phyloP scores from a whole-genome alignment of 352 stramenopile genomes.

The Phytophthora idaei region DNA sequence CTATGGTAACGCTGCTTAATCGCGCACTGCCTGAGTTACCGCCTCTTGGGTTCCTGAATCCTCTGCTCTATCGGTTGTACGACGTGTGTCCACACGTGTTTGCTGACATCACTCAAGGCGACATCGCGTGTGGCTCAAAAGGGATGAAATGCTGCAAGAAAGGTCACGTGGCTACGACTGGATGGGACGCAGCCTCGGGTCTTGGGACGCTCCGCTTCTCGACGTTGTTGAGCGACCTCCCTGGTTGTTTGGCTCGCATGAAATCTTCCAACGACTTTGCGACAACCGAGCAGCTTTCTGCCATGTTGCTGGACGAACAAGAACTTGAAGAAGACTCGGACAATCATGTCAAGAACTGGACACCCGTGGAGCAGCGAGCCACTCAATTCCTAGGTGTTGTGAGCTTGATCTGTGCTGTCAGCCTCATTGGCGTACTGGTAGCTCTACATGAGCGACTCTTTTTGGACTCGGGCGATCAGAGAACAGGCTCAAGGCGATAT shows the following conservation, averaged over 20 bases:
- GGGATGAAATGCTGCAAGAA: slow-evolving; percentile 55
- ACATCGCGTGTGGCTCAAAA: slow-evolving; percentile 57
- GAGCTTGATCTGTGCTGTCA: slow-evolving; percentile 41
- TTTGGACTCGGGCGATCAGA: slow-evolving; percentile 16
- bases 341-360: slow-evolving; percentile 17
- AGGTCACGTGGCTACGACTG: slow-evolving; percentile 51
- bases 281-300: slow-evolving; percentile 7
- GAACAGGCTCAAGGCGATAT: slow-evolving; percentile 31
- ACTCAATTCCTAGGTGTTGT: slow-evolving; percentile 38
- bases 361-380: slow-evolving; percentile 26
- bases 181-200: slow-evolving; percentile 75
- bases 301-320: slow-evolving; percentile 11
- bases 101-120: slow-evolving; percentile 62
- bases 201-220: slow-evolving; percentile 62
- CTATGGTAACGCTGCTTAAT: slow-evolving; percentile 70
- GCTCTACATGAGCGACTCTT: slow-evolving; percentile 51
- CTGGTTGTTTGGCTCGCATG: slow-evolving; percentile 44
- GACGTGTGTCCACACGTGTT: slow-evolving; percentile 74
- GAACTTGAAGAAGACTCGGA: neutral
- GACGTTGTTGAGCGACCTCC: slow-evolving; percentile 45
- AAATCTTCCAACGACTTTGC: slow-evolving; percentile 13
- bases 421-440: slow-evolving; percentile 41
- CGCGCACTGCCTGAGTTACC: slow-evolving; percentile 42
- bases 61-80: slow-evolving; percentile 69
- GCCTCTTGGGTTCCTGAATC: slow-evolving; percentile 73